Conservation (phyloP, 306 rosid genomes). For the Amphicarpaea edgeworthii region DNA sequence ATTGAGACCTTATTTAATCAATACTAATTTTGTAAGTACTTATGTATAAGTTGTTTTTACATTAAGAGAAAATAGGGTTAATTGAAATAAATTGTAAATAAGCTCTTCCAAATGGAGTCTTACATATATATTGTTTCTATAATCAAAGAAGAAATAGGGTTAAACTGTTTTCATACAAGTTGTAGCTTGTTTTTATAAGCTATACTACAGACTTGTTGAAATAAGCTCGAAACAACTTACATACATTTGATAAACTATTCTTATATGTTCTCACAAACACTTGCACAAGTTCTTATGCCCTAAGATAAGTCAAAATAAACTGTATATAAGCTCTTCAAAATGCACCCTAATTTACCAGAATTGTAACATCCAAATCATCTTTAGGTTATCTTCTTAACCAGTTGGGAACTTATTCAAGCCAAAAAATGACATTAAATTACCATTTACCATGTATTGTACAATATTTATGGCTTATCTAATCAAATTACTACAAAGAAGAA, state of each 20-base stretch:
- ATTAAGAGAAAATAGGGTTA: background rate
- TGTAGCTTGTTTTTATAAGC: background rate
- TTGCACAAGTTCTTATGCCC: background rate
- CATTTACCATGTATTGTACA: constrained; percentile 5
- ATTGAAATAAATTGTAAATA: background rate
- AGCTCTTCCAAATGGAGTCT: background rate
- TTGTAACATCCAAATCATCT: background rate
- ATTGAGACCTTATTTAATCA: background rate
- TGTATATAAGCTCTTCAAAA: background rate
- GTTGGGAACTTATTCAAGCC: background rate
- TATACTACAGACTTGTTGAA: background rate
- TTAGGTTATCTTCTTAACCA: constrained; percentile 18
- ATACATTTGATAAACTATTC: background rate
- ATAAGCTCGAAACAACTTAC: background rate
- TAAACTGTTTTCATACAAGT: background rate
- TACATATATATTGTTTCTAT: background rate
- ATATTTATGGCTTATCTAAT: constrained; percentile 6
- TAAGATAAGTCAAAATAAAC: background rate
- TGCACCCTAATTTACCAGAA: background rate
- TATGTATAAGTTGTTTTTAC: background rate
- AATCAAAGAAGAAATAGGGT: background rate
- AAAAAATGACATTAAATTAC: constrained; percentile 19
- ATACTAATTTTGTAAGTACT: background rate
- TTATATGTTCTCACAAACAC: background rate
- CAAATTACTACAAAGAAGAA: background rate